Evolutionary conservation across 441 rosid species (phyloP).

Genomic region (Pelargonium australe): DNA sequence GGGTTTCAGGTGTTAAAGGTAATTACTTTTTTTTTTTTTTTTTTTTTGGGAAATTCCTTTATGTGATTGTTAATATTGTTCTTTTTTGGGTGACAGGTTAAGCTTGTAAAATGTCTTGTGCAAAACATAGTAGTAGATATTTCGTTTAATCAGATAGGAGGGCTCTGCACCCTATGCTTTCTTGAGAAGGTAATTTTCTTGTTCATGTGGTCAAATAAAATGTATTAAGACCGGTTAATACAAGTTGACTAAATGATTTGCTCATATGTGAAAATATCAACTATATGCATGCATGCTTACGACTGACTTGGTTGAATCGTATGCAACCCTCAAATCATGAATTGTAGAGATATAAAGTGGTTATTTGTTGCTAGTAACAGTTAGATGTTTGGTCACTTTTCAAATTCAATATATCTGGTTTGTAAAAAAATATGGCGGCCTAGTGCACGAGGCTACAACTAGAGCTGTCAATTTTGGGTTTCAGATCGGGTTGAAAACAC

Average conservation of each 20-base stretch:
- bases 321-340: background rate
- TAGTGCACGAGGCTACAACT: too few species aligned
- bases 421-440: too few species aligned
- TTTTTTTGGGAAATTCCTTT: background rate
- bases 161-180: slow-evolving; percentile 77
- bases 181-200: slow-evolving; percentile 63
- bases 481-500: too few species aligned
- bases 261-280: background rate
- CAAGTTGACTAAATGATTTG: background rate
- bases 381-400: background rate
- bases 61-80: slow-evolving; percentile 8
- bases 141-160: slow-evolving; percentile 87
- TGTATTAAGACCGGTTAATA: too few species aligned
- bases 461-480: too few species aligned
- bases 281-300: background rate
- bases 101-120: slow-evolving; percentile 81
- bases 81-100: slow-evolving; percentile 51
- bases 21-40: background rate
- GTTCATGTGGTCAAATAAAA: background rate
- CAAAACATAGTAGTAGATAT: slow-evolving; percentile 91
- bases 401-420: background rate
- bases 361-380: background rate
- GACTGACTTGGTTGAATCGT: background rate
- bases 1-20: background rate
- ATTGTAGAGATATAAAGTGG: background rate